phyloP scores from a whole-genome alignment of 2,329 filamentous ascomycete genomes.

The Proliferodiscus dingleyae region DNA sequence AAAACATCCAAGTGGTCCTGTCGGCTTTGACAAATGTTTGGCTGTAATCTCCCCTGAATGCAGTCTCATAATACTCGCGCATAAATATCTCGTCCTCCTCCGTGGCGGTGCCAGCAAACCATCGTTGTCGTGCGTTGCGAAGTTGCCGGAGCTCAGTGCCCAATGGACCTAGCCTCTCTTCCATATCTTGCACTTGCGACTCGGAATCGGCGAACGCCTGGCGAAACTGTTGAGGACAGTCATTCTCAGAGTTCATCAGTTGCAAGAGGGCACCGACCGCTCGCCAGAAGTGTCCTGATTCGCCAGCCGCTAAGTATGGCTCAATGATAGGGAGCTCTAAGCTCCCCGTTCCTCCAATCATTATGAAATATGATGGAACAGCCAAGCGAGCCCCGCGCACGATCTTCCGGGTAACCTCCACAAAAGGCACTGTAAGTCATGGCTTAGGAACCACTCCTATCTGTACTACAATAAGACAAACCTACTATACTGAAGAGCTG shows the following conservation, averaged over 20 bases:
- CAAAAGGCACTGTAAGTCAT: not conserved
- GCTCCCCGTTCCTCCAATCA: not conserved
- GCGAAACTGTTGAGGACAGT: not conserved
- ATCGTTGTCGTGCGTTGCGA: not conserved
- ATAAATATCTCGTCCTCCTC: not conserved
- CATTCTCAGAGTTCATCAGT: not conserved
- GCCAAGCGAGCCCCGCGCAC: not conserved
- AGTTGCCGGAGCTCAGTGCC: not conserved
- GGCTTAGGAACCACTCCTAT: not conserved
- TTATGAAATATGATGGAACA: not conserved
- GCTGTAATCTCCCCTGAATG: not conserved
- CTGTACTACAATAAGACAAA: not conserved
- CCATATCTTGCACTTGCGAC: not conserved
- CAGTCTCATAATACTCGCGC: not conserved
- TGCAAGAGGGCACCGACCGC: not conserved
- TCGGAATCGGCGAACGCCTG: not conserved
- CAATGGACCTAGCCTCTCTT: not conserved
- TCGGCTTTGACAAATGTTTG: not conserved
- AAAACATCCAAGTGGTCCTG: not conserved
- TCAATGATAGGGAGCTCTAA: not conserved
- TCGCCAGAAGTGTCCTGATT: too few relatives aligned
- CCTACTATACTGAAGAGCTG: not conserved
- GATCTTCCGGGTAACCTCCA: not conserved
- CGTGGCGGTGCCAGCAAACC: not conserved
- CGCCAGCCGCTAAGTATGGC: too few relatives aligned